Conservation (phyloP, 805 yeast genomes). For the Ogataea methanolica region DNA sequence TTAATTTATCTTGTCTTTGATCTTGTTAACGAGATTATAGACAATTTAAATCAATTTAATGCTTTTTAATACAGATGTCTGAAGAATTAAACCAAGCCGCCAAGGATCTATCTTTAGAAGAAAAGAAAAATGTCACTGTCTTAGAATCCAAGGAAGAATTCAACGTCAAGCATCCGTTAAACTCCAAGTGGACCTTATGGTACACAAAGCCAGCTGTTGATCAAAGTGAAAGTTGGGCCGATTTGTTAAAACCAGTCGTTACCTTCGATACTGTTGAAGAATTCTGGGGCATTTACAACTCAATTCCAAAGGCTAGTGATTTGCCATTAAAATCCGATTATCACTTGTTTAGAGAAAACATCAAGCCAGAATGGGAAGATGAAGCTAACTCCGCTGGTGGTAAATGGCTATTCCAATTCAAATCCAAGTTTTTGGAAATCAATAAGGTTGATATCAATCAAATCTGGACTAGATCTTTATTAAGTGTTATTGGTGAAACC, state of each 20-base stretch:
- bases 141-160: constrained; percentile 60
- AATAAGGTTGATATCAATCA: constrained; percentile 65
- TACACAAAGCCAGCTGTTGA: constrained; percentile 89
- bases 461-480: constrained; percentile 84
- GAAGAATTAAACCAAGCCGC: constrained; percentile 32
- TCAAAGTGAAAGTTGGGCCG: constrained; percentile 82
- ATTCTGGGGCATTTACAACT: constrained; percentile 96
- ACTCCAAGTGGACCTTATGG: constrained; percentile 94
- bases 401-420: constrained; percentile 83
- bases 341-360: constrained; percentile 88
- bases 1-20: neutral
- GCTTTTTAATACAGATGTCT: constrained; percentile 20
- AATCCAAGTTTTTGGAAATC: constrained; percentile 41
- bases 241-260: constrained; percentile 86
- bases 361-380: constrained; percentile 99
- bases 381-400: constrained; percentile 84
- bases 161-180: constrained; percentile 82
- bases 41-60: neutral
- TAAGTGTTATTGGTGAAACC: constrained; percentile 93
- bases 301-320: constrained; percentile 87
- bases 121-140: constrained; percentile 40
- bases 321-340: constrained; percentile 91
- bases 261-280: constrained; percentile 94
- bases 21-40: neutral
- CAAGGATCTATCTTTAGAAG: constrained; percentile 32